Evolutionary conservation across 2,329 filamentous ascomycete species (phyloP).

Genomic region (Sclerotiophoma versabilis): DNA sequence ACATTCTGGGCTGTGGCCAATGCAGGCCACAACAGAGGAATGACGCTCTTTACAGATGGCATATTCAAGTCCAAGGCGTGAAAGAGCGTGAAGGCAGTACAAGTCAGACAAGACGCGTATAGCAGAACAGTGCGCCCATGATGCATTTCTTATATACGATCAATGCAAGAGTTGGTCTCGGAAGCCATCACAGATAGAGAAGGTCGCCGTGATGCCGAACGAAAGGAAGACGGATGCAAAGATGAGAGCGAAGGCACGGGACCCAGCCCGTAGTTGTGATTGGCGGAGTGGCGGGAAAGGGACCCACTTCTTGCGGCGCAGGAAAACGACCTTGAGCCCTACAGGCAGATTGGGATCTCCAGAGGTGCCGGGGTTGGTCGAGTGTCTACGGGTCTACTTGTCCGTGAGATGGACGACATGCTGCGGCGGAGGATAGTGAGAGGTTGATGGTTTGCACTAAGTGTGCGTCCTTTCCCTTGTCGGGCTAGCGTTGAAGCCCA

Average conservation of each 20-base stretch:
- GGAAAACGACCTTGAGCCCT: too few species aligned
- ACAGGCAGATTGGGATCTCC: too few species aligned
- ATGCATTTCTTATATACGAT: slow-evolving; percentile 35
- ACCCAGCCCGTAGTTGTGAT: slow-evolving; percentile 19
- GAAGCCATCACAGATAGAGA: slow-evolving; percentile 31
- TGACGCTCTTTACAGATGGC: slow-evolving; percentile 22
- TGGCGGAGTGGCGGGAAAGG: slow-evolving; percentile 7
- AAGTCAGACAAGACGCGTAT: slow-evolving; percentile 24
- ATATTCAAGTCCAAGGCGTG: slow-evolving; percentile 27
- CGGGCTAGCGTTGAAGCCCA: too few species aligned
- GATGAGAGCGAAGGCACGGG: slow-evolving; percentile 26
- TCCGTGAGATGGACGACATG: too few species aligned
- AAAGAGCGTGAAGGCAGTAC: slow-evolving; percentile 30
- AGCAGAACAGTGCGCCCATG: slow-evolving; percentile 21
- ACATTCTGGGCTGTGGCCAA: slow-evolving; percentile 20
- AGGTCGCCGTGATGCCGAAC: slow-evolving; percentile 21
- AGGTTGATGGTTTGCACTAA: too few species aligned
- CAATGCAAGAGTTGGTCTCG: background rate
- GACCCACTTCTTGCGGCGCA: slow-evolving; percentile 4
- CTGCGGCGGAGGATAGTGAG: too few species aligned
- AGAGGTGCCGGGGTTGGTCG: too few species aligned
- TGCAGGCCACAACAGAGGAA: slow-evolving; percentile 30
- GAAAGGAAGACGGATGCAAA: slow-evolving; percentile 11
- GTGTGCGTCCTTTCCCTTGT: too few species aligned
- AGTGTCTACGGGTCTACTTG: too few species aligned